Evolutionary conservation across 176 grass and related monocot genomes (phyloP).

Genomic region (Rhipidocladum racemiflorum): DNA sequence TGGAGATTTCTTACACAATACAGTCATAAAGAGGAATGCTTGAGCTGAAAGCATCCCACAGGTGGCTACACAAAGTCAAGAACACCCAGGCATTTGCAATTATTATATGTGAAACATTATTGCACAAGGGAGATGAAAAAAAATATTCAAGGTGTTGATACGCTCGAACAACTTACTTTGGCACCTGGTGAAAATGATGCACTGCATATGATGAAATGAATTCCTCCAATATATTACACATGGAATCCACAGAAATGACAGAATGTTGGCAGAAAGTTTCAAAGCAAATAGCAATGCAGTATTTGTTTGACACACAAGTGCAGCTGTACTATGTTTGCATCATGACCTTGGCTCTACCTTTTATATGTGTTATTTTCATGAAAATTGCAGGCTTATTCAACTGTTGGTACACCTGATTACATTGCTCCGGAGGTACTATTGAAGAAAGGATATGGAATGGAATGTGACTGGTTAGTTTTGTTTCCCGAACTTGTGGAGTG

Average conservation of each 20-base stretch:
- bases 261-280: neutral
- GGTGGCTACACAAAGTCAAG: neutral
- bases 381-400: conserved; percentile 77
- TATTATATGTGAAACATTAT: conserved; percentile 14
- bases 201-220: neutral
- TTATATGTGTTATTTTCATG: conserved; percentile 28
- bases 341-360: neutral
- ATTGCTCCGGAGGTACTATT: conserved; percentile 95
- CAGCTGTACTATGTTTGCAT: neutral
- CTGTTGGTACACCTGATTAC: conserved; percentile 96
- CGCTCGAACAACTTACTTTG: neutral
- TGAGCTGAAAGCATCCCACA: neutral
- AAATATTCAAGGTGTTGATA: neutral
- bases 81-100: neutral
- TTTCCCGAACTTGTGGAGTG: conserved; percentile 13
- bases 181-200: neutral
- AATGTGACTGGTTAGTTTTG: conserved; percentile 81
- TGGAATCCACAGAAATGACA: neutral
- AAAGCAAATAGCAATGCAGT: neutral
- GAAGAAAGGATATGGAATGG: conserved; percentile 99
- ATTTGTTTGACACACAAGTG: conserved; percentile 2
- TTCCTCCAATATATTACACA: neutral
- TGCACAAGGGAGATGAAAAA: neutral
- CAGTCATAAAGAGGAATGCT: conserved; percentile 4
- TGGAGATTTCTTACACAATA: conserved; percentile 5